phyloP scores from a whole-genome alignment of 768 basidiomycete genomes.

The Rhizopogon vesiculosus region DNA sequence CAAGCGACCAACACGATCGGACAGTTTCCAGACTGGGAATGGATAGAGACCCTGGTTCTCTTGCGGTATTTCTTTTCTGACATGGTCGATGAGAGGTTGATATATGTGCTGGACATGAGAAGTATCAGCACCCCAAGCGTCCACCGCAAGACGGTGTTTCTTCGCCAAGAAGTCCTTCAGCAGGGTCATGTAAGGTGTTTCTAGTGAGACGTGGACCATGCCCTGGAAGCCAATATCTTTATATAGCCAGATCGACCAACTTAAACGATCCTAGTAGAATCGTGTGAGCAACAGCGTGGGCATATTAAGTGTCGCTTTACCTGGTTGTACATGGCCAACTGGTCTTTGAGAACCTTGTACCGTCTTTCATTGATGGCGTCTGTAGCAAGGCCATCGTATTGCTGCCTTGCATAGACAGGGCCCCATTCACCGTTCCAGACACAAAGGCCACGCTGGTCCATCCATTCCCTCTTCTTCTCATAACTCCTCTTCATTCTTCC shows the following conservation, averaged over 20 bases:
- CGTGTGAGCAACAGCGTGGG: background rate
- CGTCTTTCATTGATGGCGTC: conserved; percentile 63
- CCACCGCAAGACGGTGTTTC: conserved; percentile 73
- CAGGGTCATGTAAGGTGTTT: conserved; percentile 68
- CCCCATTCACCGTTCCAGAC: conserved; percentile 86
- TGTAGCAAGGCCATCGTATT: conserved; percentile 54
- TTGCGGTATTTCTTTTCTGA: conserved; percentile 50
- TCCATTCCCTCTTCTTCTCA: conserved; percentile 73
- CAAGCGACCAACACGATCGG: conserved; percentile 50
- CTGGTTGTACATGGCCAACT: conserved; percentile 66
- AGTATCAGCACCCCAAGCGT: conserved; percentile 76
- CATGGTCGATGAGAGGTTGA: conserved; percentile 59
- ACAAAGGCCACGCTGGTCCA: conserved; percentile 60
- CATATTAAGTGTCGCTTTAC: conserved; percentile 19
- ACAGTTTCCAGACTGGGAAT: conserved; percentile 57
- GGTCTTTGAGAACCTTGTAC: conserved; percentile 66
- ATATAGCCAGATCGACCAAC: conserved; percentile 88
- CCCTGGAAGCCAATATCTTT: conserved; percentile 87
- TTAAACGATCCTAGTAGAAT: conserved; percentile 46
- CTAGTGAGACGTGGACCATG: conserved; percentile 69
- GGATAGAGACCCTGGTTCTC: conserved; percentile 57
- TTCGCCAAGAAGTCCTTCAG: conserved; percentile 67
- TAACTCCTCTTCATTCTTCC: conserved; percentile 51
- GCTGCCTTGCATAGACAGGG: conserved; percentile 68
- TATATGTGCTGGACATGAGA: conserved; percentile 51